These are phyloP conservation scores for Prinsepia uniflora DNA, from an alignment of 306 rosid genomes.

Conservation along the genomic window DNA sequence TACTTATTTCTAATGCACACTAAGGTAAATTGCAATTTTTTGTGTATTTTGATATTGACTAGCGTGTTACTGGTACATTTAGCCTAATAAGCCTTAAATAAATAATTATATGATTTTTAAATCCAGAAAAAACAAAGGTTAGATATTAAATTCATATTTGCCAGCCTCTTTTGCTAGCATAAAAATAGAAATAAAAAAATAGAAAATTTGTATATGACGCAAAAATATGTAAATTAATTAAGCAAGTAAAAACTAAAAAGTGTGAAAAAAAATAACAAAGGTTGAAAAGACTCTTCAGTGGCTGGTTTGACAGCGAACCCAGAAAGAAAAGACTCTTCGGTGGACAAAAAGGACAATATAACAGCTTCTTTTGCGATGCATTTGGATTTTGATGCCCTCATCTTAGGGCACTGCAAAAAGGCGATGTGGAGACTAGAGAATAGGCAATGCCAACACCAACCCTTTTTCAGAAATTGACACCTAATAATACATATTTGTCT, in stretches of 20 bases:
- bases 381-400: background rate
- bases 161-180: background rate
- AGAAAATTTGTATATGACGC: background rate
- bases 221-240: background rate
- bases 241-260: slow-evolving; percentile 14
- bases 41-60: too few relatives aligned
- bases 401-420: background rate
- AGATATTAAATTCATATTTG: background rate
- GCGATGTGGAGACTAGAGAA: background rate
- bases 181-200: background rate
- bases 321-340: slow-evolving; percentile 43
- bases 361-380: slow-evolving; percentile 40
- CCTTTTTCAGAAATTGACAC: background rate
- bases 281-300: slow-evolving; percentile 49
- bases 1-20: too few relatives aligned
- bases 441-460: background rate
- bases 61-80: too few relatives aligned
- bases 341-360: slow-evolving; percentile 51
- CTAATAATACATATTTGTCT: background rate
- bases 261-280: slow-evolving; percentile 31
- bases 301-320: background rate
- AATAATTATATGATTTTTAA: too few relatives aligned
- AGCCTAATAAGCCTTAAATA: too few relatives aligned
- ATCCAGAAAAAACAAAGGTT: too few relatives aligned
- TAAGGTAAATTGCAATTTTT: too few relatives aligned